These are phyloP conservation scores for Auricularia auricula-judae DNA, from an alignment of 768 basidiomycete genomes.

Conservation along the genomic window DNA sequence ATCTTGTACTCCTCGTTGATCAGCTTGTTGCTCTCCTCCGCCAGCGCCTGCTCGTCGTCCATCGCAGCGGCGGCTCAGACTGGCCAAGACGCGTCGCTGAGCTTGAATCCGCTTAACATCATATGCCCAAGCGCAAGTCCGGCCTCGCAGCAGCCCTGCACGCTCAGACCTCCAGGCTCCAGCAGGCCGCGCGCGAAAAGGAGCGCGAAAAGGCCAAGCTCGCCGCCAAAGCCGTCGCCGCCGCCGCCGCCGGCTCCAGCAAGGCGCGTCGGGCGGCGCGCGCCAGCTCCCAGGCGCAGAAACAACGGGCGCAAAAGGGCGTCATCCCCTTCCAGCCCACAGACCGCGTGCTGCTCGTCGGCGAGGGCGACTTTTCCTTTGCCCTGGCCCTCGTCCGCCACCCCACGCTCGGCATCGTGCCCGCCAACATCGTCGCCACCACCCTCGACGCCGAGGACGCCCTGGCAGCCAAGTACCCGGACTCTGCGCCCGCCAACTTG, in stretches of 20 bases:
- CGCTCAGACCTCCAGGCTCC: background rate
- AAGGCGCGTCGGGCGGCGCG: background rate
- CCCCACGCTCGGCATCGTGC: conserved; percentile 38
- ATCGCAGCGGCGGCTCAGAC: conserved; percentile 20
- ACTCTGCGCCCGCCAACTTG: conserved; percentile 50
- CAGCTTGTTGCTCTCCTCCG: conserved; percentile 80
- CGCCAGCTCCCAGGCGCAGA: background rate
- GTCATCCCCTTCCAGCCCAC: background rate
- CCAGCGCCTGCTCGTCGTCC: conserved; percentile 67
- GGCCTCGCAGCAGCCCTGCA: background rate
- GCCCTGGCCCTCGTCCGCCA: conserved; percentile 59
- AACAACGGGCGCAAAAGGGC: background rate
- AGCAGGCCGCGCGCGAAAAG: background rate
- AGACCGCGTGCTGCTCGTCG: conserved; percentile 48
- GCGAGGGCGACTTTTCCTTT: conserved; percentile 95
- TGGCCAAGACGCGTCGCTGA: too few species aligned
- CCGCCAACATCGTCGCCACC: conserved; percentile 70
- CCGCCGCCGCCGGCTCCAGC: background rate
- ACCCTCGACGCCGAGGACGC: conserved; percentile 70
- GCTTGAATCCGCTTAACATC: background rate
- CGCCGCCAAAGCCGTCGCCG: background rate
- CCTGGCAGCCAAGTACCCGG: conserved; percentile 77
- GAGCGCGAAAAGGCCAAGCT: background rate
- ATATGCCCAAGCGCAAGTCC: background rate
- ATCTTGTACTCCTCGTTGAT: conserved; percentile 90